Evolutionary conservation across 495 filamentous ascomycete species (phyloP).

Genomic region (Chlorociboria aeruginascens): DNA sequence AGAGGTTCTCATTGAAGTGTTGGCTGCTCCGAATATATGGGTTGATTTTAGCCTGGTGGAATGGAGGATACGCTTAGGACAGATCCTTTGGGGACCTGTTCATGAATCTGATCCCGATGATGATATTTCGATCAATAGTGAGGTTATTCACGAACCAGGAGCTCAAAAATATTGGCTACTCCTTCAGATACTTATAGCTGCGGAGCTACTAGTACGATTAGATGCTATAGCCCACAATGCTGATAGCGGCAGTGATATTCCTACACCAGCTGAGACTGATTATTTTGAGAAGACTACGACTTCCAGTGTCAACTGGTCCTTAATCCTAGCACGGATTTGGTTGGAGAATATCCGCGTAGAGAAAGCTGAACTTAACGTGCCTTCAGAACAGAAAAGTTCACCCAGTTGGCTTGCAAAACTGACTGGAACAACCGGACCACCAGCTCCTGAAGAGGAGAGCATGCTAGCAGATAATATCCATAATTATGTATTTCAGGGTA

Average conservation of each 20-base stretch:
- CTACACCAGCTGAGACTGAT: conserved; percentile 46
- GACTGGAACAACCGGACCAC: conserved; percentile 28
- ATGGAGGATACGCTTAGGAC: conserved; percentile 70
- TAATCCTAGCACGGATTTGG: conserved; percentile 63
- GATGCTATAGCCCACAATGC: conserved; percentile 53
- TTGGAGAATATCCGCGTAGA: conserved; percentile 58
- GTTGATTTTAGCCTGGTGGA: conserved; percentile 68
- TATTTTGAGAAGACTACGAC: conserved; percentile 46
- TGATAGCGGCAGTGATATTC: conserved; percentile 32
- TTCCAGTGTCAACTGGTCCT: conserved; percentile 65
- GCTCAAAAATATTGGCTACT: conserved; percentile 64
- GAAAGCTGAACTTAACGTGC: conserved; percentile 18
- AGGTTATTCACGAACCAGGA: conserved; percentile 32
- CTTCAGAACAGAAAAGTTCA: conserved; percentile 20
- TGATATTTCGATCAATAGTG: conserved; percentile 25
- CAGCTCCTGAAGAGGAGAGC: conserved; percentile 1
- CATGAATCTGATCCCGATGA: conserved; percentile 27
- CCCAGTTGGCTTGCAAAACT: conserved; percentile 39
- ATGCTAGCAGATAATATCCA: conserved; percentile 1
- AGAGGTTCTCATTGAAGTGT: conserved; percentile 40
- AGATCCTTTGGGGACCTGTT: conserved; percentile 61
- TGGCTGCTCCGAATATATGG: conserved; percentile 50
- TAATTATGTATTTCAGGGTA: conserved; percentile 23
- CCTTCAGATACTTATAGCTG: conserved; percentile 65
- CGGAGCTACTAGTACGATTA: conserved; percentile 64